Evolutionary conservation across 1,284 basidiomycete genomes (phyloP).

Genomic region (Acaromyces ingoldii): DNA sequence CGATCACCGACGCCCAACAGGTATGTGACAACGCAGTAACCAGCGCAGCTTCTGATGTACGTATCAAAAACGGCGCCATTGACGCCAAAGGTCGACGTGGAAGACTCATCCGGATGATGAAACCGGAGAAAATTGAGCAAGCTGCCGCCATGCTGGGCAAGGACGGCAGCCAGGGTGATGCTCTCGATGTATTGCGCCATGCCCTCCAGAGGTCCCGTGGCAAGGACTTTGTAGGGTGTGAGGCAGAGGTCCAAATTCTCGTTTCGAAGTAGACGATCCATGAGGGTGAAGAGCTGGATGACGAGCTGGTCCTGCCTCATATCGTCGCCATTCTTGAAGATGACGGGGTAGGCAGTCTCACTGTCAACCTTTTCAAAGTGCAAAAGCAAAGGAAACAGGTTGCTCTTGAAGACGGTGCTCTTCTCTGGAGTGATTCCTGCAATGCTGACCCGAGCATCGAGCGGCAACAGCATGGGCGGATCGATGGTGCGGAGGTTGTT

Average conservation of each 20-base stretch:
- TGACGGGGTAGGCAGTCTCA: constrained; percentile 66
- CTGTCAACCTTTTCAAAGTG: constrained; percentile 63
- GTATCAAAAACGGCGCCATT: constrained; percentile 89
- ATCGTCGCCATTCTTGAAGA: constrained; percentile 99
- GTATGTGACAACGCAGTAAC: constrained; percentile 97
- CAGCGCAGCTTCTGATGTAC: constrained; percentile 93
- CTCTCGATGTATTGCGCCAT: constrained; percentile 96
- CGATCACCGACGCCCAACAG: constrained; percentile 94
- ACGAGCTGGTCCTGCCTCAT: constrained; percentile 96
- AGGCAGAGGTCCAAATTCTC: constrained; percentile 92
- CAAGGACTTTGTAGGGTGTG: constrained; percentile 87
- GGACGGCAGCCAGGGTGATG: constrained; percentile 87
- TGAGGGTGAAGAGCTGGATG: constrained; percentile 92
- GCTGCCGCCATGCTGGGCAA: constrained; percentile 66
- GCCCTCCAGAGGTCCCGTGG: constrained; percentile 84
- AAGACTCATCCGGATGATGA: constrained; percentile 82
- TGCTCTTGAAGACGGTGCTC: constrained; percentile 95
- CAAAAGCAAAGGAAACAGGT: constrained; percentile 82
- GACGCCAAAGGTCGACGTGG: constrained; percentile 85
- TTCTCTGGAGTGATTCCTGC: constrained; percentile 83
- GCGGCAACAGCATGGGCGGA: constrained; percentile 60
- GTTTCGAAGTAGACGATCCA: constrained; percentile 88
- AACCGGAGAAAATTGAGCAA: constrained; percentile 80
- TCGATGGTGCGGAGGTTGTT: constrained; percentile 57
- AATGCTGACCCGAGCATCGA: constrained; percentile 76